Evolutionary conservation across 2,329 filamentous ascomycete genomes (phyloP).

Genomic region (Pseudonectria foliicola): DNA sequence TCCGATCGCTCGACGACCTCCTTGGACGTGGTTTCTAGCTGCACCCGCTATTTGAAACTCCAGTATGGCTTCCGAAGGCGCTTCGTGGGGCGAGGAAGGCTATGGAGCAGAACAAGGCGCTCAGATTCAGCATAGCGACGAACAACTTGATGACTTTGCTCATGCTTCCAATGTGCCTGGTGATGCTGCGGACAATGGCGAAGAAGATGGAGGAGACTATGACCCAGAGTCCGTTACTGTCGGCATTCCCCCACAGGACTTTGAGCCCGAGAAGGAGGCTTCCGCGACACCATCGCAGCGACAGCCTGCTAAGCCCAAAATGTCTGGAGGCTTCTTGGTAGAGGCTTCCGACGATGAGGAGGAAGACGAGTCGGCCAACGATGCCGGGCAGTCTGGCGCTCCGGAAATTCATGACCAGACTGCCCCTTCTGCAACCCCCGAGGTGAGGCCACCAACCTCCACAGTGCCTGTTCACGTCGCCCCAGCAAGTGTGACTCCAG

Average conservation of each 20-base stretch:
- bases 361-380: conserved; percentile 23
- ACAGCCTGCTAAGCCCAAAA: conserved; percentile 46
- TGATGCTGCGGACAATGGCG: conserved; percentile 41
- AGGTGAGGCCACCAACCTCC: conserved; percentile 14
- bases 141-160: conserved; percentile 45
- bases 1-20: no score
- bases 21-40: no score
- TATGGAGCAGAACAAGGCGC: conserved; percentile 49
- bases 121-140: conserved; percentile 48
- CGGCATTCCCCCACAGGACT: conserved; percentile 32
- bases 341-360: conserved; percentile 55
- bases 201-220: conserved; percentile 50
- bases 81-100: conserved; percentile 46
- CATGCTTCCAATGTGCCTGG: conserved; percentile 40
- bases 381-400: conserved; percentile 9
- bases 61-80: conserved; percentile 34
- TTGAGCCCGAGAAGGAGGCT: conserved; percentile 17
- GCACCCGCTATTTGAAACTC: conserved; percentile 5
- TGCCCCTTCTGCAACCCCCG: conserved; percentile 13
- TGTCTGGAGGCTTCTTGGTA: conserved; percentile 52
- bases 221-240: conserved; percentile 49
- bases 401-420: conserved; percentile 9
- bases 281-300: conserved; percentile 22
- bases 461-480: conserved; percentile 15
- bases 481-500: conserved; percentile 27